phyloP scores from a whole-genome alignment of 768 basidiomycete genomes.

The Macrolepiota dolichaula region DNA sequence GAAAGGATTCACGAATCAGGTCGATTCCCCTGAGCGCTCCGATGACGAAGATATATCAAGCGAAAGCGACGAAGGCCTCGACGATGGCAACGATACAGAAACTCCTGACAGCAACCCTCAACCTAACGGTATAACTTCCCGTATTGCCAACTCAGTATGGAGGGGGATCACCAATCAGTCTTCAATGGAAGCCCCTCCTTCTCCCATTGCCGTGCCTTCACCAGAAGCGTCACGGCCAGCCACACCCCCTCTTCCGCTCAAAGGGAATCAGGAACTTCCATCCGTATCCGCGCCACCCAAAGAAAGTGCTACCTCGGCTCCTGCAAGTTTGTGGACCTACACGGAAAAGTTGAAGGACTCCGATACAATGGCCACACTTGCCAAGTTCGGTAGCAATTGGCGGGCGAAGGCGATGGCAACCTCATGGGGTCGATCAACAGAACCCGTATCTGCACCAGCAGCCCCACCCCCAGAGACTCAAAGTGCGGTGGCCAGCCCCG shows the following conservation, averaged over 20 bases:
- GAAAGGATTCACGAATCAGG: conserved; percentile 62
- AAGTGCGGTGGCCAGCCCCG: conserved; percentile 6
- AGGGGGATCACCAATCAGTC: conserved; percentile 73
- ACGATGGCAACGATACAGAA: conserved; percentile 46
- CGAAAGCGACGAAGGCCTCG: conserved; percentile 27
- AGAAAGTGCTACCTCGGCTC: conserved; percentile 6
- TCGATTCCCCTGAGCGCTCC: conserved; percentile 27
- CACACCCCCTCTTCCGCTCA: neutral
- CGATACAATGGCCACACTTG: conserved; percentile 62
- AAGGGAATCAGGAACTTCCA: conserved; percentile 14
- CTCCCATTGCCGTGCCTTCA: conserved; percentile 14
- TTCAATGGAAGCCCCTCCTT: conserved; percentile 63
- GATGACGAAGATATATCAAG: conserved; percentile 33
- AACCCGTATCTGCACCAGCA: neutral
- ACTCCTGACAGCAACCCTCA: conserved; percentile 21
- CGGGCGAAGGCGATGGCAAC: conserved; percentile 56
- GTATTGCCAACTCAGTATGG: conserved; percentile 60
- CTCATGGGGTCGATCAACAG: conserved; percentile 31
- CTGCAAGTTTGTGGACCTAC: conserved; percentile 59
- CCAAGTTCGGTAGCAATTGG: conserved; percentile 78
- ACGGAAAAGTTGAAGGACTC: conserved; percentile 74
- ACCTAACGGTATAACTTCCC: conserved; percentile 12
- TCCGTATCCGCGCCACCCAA: conserved; percentile 29
- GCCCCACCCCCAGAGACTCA: neutral
- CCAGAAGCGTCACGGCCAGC: neutral